Evolutionary conservation across 1,139 yeast species (phyloP).

Genomic region (Pichia sp.): DNA sequence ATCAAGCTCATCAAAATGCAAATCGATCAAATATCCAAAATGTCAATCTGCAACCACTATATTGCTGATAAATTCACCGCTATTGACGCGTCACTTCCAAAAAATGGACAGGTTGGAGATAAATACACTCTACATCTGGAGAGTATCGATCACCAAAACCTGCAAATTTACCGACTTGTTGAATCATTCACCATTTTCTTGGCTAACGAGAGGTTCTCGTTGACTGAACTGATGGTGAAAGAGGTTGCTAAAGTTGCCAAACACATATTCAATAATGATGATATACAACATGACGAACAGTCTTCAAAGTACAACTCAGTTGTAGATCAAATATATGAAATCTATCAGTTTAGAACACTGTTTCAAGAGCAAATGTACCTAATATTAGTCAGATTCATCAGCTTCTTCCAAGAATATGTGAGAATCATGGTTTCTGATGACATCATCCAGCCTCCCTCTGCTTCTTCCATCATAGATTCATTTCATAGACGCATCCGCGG

Average conservation of each 20-base stretch:
- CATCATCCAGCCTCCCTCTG: no score
- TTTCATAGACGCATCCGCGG: no score
- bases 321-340: conserved; percentile 3
- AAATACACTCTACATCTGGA: conserved; percentile 16
- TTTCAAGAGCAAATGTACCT: not conserved
- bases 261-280: not conserved
- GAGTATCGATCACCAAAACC: conserved; percentile 12
- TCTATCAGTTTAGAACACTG: not conserved
- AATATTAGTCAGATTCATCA: not conserved
- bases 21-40: conserved; percentile 12
- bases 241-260: not conserved
- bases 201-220: conserved; percentile 2
- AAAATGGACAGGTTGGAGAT: not conserved
- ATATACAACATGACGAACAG: not conserved
- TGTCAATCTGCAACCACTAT: conserved; percentile 8
- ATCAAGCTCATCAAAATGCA: conserved; percentile 7
- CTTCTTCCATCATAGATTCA: no score
- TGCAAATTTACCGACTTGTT: conserved; percentile 2
- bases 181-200: conserved; percentile 2
- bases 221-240: not conserved
- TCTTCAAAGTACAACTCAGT: no score
- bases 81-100: conserved; percentile 5
- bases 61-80: conserved; percentile 14
- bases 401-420: not conserved
- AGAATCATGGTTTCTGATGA: not conserved